A percentile compares a stretch with the other conserved stretches of the same genome.
Conservation (phyloP, 176 grass and related monocot genomes). For the Chrysopogon serrulatus region DNA sequence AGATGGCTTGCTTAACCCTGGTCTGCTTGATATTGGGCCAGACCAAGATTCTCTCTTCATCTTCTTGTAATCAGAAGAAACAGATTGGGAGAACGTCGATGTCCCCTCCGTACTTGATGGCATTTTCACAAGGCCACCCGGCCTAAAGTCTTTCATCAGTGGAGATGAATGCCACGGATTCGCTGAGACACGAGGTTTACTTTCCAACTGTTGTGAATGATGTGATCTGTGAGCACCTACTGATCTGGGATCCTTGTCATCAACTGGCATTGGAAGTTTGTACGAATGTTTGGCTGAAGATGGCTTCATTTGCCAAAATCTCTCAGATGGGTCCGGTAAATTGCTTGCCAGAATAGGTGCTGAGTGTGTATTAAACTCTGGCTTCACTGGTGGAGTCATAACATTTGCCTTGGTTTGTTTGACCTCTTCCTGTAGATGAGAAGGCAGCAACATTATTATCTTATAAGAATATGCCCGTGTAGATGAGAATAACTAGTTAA, state of each 20-base stretch:
- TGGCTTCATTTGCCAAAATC: conserved; percentile 51
- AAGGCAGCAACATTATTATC: background rate
- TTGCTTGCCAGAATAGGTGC: conserved; percentile 51
- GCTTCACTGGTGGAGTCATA: conserved; percentile 21
- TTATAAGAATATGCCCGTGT: background rate
- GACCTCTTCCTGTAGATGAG: conserved; percentile 52
- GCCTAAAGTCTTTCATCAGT: conserved; percentile 33
- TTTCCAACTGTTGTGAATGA: conserved; percentile 38
- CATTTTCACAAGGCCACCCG: conserved; percentile 36
- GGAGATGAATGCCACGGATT: conserved; percentile 56
- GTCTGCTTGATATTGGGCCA: conserved; percentile 61
- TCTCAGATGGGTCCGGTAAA: conserved; percentile 47
- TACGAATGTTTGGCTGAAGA: conserved; percentile 59
- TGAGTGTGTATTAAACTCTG: conserved; percentile 44
- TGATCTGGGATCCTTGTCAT: conserved; percentile 20
- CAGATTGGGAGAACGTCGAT: background rate
- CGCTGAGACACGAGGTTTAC: conserved; percentile 13
- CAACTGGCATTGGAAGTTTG: conserved; percentile 62
- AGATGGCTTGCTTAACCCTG: conserved; percentile 38
- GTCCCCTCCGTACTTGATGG: conserved; percentile 26
- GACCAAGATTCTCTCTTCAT: conserved; percentile 63
- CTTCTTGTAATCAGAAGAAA: conserved; percentile 37
- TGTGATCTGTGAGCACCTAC: conserved; percentile 24
- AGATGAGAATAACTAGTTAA: background rate
- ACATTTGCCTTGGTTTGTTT: conserved; percentile 35